Conservation (phyloP, 306 rosid species). For the Ormosia emarginata region DNA sequence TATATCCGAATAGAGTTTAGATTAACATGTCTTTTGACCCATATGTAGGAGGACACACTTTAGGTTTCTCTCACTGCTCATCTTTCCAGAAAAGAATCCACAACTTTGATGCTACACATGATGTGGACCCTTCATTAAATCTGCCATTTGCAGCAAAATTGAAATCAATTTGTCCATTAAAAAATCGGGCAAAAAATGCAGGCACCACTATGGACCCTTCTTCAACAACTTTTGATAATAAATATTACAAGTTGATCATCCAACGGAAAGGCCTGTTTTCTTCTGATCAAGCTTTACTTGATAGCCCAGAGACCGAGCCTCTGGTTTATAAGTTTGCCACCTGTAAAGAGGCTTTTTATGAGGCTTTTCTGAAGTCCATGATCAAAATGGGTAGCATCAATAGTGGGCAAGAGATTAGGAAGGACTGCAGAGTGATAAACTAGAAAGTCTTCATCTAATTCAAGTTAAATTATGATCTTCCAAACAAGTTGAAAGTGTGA, state of each 20-base stretch:
- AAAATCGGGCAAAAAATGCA: conserved; percentile 50
- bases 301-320: conserved; percentile 42
- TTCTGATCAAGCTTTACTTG: conserved; percentile 69
- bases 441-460: conserved; percentile 30
- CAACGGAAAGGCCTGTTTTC: conserved; percentile 57
- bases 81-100: conserved; percentile 72
- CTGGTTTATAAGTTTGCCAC: conserved; percentile 59
- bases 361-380: conserved; percentile 71
- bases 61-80: conserved; percentile 90
- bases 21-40: background rate
- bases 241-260: conserved; percentile 66
- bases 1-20: background rate
- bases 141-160: conserved; percentile 52
- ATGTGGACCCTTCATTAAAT: conserved; percentile 57
- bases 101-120: conserved; percentile 53
- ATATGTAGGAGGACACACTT: conserved; percentile 79
- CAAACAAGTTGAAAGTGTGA: background rate
- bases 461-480: background rate
- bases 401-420: conserved; percentile 57
- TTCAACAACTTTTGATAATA: conserved; percentile 54
- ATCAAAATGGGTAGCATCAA: conserved; percentile 66
- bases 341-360: conserved; percentile 38
- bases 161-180: conserved; percentile 52
- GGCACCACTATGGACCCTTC: conserved; percentile 60
- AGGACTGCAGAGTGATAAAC: conserved; percentile 48